phyloP scores from a whole-genome alignment of 352 stramenopile species.

The Phytophthora idaei region DNA sequence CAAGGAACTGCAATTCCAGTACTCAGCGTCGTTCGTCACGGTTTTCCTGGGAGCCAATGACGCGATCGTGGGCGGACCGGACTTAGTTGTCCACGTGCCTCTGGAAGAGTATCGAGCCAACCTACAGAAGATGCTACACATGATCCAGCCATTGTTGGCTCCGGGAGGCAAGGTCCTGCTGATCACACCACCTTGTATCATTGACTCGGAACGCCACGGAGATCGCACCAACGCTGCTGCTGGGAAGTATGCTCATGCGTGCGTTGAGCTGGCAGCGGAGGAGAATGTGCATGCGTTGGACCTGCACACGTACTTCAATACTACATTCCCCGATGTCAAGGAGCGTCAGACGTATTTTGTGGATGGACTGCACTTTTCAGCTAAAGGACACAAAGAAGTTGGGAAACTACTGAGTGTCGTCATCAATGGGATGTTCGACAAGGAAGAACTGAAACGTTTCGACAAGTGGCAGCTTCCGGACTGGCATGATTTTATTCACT shows the following conservation, averaged over 20 bases:
- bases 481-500: conserved; percentile 50
- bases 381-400: conserved; percentile 43
- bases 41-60: conserved; percentile 67
- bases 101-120: conserved; percentile 49
- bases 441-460: conserved; percentile 19
- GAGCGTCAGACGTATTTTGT: conserved; percentile 30
- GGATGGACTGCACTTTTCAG: conserved; percentile 58
- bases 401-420: conserved; percentile 19
- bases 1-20: conserved; percentile 37
- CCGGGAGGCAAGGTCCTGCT: conserved; percentile 28
- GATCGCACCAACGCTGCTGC: conserved; percentile 45
- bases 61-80: conserved; percentile 42
- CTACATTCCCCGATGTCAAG: conserved; percentile 30
- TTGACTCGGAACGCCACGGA: conserved; percentile 33
- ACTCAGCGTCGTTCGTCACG: conserved; percentile 41
- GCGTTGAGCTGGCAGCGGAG: conserved; percentile 38
- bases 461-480: conserved; percentile 43
- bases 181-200: conserved; percentile 36
- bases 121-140: conserved; percentile 37
- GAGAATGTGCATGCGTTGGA: conserved; percentile 48
- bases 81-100: conserved; percentile 41
- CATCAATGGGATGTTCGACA: conserved; percentile 32
- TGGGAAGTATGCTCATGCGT: conserved; percentile 50
- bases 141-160: conserved; percentile 20
- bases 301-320: conserved; percentile 51